Conservation (phyloP, 2,329 filamentous ascomycete species). For the Chrysoporthe puriensis region DNA sequence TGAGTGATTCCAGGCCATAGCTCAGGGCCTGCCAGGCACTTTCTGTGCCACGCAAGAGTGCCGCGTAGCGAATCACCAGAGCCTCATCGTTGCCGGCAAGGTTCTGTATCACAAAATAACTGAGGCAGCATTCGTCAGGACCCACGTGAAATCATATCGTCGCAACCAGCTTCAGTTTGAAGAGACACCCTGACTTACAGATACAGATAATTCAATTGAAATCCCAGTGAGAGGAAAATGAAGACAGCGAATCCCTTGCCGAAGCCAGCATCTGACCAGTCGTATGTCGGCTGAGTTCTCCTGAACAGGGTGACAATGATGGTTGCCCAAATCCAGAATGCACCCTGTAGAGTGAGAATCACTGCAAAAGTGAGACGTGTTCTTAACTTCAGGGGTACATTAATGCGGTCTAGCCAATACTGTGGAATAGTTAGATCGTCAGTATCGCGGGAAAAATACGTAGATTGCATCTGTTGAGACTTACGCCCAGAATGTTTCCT, state of each 20-base stretch:
- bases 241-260: constrained; percentile 69
- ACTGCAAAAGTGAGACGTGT: constrained; percentile 58
- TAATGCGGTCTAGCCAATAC: constrained; percentile 62
- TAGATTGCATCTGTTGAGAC: constrained; percentile 28
- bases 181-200: constrained; percentile 48
- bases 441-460: constrained; percentile 7
- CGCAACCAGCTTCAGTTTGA: background rate
- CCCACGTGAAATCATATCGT: background rate
- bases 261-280: constrained; percentile 68
- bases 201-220: constrained; percentile 76
- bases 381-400: constrained; percentile 56
- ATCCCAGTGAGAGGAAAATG: constrained; percentile 67
- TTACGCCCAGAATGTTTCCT: constrained; percentile 67
- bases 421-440: constrained; percentile 33
- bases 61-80: constrained; percentile 70
- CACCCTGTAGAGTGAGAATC: constrained; percentile 63
- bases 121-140: constrained; percentile 33
- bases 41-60: constrained; percentile 70
- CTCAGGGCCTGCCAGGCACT: constrained; percentile 74
- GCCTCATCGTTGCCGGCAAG: constrained; percentile 59
- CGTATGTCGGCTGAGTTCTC: constrained; percentile 60
- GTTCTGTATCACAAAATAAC: constrained; percentile 72
- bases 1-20: constrained; percentile 67
- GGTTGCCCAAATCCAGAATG: constrained; percentile 74
- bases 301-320: constrained; percentile 65